Percentiles rank a stretch among this genome's conserved stretches.
Conservation (phyloP, 257 asterid species). For the Mitragyna speciosa region DNA sequence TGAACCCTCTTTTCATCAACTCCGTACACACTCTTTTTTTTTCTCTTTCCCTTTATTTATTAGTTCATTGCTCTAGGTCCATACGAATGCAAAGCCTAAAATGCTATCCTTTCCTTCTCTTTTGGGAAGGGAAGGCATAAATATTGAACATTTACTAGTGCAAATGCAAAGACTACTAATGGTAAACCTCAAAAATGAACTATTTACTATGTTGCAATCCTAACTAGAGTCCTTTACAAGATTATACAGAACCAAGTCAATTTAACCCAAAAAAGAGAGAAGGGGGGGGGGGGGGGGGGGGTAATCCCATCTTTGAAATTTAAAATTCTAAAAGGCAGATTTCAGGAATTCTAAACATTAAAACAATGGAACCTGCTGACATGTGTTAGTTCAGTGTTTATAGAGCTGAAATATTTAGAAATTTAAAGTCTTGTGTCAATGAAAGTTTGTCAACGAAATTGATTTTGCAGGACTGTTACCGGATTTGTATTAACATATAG, state of each 20-base stretch:
- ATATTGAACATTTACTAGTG: background rate
- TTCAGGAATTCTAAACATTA: background rate
- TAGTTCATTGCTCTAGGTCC: background rate
- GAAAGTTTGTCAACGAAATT: background rate
- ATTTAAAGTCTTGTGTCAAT: background rate
- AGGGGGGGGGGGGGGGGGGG: too few species aligned
- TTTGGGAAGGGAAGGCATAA: too few species aligned
- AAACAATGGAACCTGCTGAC: background rate
- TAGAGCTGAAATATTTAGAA: background rate
- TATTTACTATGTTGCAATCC: background rate
- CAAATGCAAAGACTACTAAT: background rate
- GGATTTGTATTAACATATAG: conserved; percentile 62
- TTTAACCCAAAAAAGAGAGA: too few species aligned
- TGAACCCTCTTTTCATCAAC: background rate
- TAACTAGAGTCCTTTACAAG: background rate
- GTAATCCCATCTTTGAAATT: background rate
- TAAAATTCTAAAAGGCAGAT: background rate
- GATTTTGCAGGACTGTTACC: conserved; percentile 31
- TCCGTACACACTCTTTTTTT: background rate
- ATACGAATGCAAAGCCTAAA: background rate
- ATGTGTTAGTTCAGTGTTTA: background rate
- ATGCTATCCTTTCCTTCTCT: background rate
- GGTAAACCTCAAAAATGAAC: background rate
- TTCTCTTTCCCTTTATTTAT: background rate
- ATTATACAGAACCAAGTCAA: too few species aligned